phyloP scores from a whole-genome alignment of 2,329 filamentous ascomycete genomes.

The Ophiostoma himal-ulmi region DNA sequence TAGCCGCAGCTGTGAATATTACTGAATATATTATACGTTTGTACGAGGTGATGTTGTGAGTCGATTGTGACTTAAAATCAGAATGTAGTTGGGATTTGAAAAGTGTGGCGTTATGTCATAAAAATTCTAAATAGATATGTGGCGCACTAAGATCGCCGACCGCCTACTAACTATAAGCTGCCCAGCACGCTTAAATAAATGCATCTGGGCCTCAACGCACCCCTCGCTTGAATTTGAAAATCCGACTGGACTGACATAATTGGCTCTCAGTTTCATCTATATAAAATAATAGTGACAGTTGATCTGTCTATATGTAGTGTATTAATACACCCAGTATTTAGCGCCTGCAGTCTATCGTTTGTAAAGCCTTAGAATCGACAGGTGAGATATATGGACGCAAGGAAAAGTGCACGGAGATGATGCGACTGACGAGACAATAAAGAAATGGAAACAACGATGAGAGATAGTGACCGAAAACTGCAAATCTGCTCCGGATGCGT shows the following conservation, averaged over 20 bases:
- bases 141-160: slow-evolving; percentile 19
- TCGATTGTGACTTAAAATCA: not conserved
- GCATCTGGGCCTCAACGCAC: not conserved
- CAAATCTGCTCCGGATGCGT: not conserved
- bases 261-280: not conserved
- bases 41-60: not conserved
- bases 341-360: not conserved
- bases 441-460: not conserved
- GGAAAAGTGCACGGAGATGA: not conserved
- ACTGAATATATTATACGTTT: not conserved
- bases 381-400: not conserved
- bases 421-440: not conserved
- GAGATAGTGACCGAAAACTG: not conserved
- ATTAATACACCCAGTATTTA: not conserved
- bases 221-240: not conserved
- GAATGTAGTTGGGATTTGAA: not conserved
- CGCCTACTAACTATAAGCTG: not conserved
- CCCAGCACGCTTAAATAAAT: not conserved
- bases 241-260: not conserved
- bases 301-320: not conserved
- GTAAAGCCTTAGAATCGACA: not conserved
- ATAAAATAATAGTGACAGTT: not conserved
- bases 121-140: slow-evolving; percentile 18
- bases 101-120: slow-evolving; percentile 23
- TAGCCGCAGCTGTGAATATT: not conserved